These are phyloP conservation scores for Emmonsiellopsis sp. DNA, from an alignment of 2,329 filamentous ascomycete species.

Conservation along the genomic window DNA sequence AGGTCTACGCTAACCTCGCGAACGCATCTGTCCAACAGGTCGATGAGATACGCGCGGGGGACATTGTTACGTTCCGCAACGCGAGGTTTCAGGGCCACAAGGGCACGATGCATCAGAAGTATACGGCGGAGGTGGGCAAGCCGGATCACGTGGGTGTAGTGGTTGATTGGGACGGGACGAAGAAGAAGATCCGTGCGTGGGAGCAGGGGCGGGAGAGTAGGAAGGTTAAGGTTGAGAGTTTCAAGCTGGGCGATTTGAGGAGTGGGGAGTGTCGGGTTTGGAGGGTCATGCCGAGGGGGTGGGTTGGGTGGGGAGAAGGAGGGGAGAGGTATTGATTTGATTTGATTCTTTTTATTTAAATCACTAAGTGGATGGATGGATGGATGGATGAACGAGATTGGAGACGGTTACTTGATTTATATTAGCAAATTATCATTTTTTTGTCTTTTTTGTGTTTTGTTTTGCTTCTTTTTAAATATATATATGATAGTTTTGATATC, in stretches of 20 bases:
- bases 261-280: slow-evolving; percentile 96
- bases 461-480: too few relatives aligned
- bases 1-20: slow-evolving; percentile 89
- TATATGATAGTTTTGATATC: too few relatives aligned
- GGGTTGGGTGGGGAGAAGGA: slow-evolving; percentile 68
- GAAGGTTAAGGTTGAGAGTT: slow-evolving; percentile 90
- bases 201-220: slow-evolving; percentile 90
- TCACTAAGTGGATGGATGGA: too few relatives aligned
- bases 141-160: slow-evolving; percentile 84
- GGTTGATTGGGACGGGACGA: slow-evolving; percentile 94
- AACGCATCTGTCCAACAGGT: slow-evolving; percentile 85
- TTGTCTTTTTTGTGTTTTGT: too few relatives aligned
- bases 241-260: slow-evolving; percentile 81
- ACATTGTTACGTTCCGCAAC: slow-evolving; percentile 88
- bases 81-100: slow-evolving; percentile 92
- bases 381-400: too few relatives aligned
- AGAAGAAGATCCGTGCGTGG: slow-evolving; percentile 94
- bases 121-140: slow-evolving; percentile 77
- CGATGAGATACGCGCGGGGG: slow-evolving; percentile 87
- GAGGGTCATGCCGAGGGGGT: slow-evolving; percentile 84
- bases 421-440: too few relatives aligned
- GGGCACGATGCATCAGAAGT: slow-evolving; percentile 91
- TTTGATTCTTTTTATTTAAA: too few relatives aligned
- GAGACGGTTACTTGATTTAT: too few relatives aligned
- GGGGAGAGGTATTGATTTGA: neutral